Percentiles rank a stretch among this genome's conserved stretches.
phyloP scores from a whole-genome alignment of 2,329 filamentous ascomycete species.

The Thermothelomyces thermophilus region DNA sequence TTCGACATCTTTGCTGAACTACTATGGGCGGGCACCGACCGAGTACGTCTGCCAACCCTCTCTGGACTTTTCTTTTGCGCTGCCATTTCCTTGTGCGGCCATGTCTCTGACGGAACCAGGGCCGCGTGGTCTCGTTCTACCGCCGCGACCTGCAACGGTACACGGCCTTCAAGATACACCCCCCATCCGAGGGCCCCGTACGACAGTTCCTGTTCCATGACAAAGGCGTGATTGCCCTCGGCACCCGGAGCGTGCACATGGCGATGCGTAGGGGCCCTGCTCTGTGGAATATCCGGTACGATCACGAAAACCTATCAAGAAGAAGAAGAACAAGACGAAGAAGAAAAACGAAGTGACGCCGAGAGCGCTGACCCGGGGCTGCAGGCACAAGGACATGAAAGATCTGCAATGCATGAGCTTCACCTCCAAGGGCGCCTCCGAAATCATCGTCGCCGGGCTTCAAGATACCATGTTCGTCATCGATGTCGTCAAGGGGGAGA shows the following conservation, averaged over 20 bases:
- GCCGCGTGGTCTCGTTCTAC: constrained; percentile 82
- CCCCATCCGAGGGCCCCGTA: constrained; percentile 65
- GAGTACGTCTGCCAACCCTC: constrained; percentile 32
- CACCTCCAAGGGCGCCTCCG: constrained; percentile 73
- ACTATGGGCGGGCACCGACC: constrained; percentile 88
- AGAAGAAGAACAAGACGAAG: constrained; percentile 5
- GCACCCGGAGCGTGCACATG: constrained; percentile 79
- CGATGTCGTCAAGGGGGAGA: constrained; percentile 62
- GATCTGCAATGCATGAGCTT: constrained; percentile 94
- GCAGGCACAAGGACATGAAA: constrained; percentile 66
- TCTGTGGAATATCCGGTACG: constrained; percentile 80
- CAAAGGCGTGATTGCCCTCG: constrained; percentile 80
- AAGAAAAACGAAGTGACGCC: constrained; percentile 5
- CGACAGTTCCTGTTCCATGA: constrained; percentile 89
- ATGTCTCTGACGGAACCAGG: constrained; percentile 44
- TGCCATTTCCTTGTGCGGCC: background rate
- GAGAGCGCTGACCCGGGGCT: constrained; percentile 6
- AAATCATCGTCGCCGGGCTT: constrained; percentile 80
- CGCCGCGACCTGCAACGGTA: constrained; percentile 80
- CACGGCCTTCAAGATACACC: constrained; percentile 81
- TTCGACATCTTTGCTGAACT: constrained; percentile 89
- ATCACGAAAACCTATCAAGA: too few relatives aligned
- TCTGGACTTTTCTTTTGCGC: background rate
- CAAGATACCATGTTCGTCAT: constrained; percentile 80
- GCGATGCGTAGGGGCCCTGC: constrained; percentile 73